phyloP scores from a whole-genome alignment of 2,329 filamentous ascomycete species.

The Penicillium verrucosum region DNA sequence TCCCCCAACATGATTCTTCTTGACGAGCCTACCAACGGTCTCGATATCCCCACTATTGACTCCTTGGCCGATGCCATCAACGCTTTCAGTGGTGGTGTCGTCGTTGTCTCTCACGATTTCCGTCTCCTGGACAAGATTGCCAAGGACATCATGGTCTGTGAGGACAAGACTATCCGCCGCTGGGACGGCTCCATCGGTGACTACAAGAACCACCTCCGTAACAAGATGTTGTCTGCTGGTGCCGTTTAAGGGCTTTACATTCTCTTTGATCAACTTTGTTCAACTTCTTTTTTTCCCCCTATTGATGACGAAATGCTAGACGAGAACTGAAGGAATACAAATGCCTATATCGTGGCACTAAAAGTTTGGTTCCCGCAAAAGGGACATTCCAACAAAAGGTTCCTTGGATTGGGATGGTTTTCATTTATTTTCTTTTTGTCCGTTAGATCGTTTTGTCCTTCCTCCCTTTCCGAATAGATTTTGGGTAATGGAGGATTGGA shows the following conservation, averaged over 20 bases:
- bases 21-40: conserved; percentile 98
- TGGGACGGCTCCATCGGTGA: conserved; percentile 89
- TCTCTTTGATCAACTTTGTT: conserved; percentile 11
- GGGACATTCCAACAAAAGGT: conserved; percentile 5
- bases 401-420: conserved; percentile 11
- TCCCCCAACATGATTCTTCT: conserved; percentile 95
- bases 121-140: conserved; percentile 98
- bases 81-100: conserved; percentile 90
- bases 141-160: conserved; percentile 98
- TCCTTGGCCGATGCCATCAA: conserved; percentile 97
- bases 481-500: conserved; percentile 1
- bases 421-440: conserved; percentile 8
- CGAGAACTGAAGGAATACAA: conserved; percentile 28
- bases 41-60: conserved; percentile 98
- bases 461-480: not conserved
- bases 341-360: conserved; percentile 13
- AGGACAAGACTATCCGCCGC: conserved; percentile 87
- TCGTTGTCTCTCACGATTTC: conserved; percentile 98
- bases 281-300: conserved; percentile 17
- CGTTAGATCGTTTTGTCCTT: conserved; percentile 10
- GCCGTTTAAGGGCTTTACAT: conserved; percentile 63
- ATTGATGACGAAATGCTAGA: conserved; percentile 37
- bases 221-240: conserved; percentile 93
- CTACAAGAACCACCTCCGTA: conserved; percentile 98
- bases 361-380: conserved; percentile 18